Conservation (phyloP, 345 rosid species). For the Ceriops decandra region DNA sequence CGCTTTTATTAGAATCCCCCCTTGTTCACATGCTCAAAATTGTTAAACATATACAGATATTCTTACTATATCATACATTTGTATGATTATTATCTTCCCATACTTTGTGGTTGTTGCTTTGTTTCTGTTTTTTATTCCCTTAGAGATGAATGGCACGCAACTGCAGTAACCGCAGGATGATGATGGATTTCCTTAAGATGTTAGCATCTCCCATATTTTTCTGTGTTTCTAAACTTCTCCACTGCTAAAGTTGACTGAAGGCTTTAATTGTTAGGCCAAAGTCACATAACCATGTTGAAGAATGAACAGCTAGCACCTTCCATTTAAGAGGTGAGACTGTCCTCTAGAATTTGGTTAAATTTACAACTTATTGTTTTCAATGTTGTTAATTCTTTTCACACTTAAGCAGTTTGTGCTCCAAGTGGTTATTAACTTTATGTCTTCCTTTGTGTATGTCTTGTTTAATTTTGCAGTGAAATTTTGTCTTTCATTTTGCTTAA, state of each 20-base stretch:
- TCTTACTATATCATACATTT: no score
- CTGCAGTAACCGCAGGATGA: neutral
- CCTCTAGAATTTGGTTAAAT: neutral
- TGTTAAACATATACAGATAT: no score
- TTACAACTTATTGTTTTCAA: neutral
- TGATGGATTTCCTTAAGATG: neutral
- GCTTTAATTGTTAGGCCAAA: constrained; percentile 34
- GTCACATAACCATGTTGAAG: constrained; percentile 27
- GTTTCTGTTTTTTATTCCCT: neutral
- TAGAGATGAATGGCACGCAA: neutral
- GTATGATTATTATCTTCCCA: no score
- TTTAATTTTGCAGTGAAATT: no score
- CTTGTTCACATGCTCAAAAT: neutral
- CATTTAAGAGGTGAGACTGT: constrained; percentile 13
- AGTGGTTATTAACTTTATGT: no score
- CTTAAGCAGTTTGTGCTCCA: no score
- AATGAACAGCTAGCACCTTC: constrained; percentile 25
- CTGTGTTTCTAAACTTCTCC: neutral
- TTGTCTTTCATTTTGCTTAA: no score
- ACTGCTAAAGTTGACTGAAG: constrained; percentile 8
- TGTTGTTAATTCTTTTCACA: neutral
- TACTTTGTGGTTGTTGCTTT: no score
- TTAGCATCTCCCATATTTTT: constrained; percentile 3
- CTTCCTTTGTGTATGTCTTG: no score
- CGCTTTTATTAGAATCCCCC: neutral